Base-by-base conservation (phyloP, 2,329 filamentous ascomycete species). In the Aspergillus floridensis region DNA sequence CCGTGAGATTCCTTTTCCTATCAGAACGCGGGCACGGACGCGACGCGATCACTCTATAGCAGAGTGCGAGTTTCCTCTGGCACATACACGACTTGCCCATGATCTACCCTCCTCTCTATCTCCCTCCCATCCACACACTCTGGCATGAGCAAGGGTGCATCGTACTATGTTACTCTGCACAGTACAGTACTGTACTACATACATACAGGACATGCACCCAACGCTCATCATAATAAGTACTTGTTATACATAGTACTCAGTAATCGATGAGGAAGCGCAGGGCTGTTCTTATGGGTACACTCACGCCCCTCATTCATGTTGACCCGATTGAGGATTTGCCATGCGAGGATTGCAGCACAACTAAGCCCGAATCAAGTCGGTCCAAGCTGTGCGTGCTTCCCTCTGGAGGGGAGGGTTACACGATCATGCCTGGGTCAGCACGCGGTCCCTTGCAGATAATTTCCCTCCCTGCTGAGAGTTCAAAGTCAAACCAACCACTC, bases 11-110 rank as follows among this genome's bases (percentile, higher is more conserved):
- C 32, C 10, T 12, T 35, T 14, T 14, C 11, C 32, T 16, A 12
- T 12, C 2, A 5, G 5, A 35, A 6, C 1, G 4, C 11, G 38
- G 26, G 60, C 64, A 59, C 62, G 62, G 59, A 63, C 64, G 60
- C 61, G 66, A 57, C 53, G 49, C 53, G 53, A 64, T 61, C 53
- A 68, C 64, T 49, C 65, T 48, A 29, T 19, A 46, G 22, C 50
- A 44, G 14, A 44, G 14, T 19, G 38, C 38, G 2, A 16, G 12
- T 35, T 35, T 16, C 14, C 32, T 35, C 32, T 35, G 11, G 11
- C 12, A 12, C 32, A 35, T 16, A 35, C 32, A 35, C n/a, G n/a
- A 16, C 32, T 12, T 16, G 14, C 32, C 7, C 32, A 35, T 35
- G 14, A 12, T 35, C 12, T 4, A 12, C 16, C 32, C 5, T 16